Conservation (phyloP, 2,329 filamentous ascomycete species). For the Fusarium virguliforme region DNA sequence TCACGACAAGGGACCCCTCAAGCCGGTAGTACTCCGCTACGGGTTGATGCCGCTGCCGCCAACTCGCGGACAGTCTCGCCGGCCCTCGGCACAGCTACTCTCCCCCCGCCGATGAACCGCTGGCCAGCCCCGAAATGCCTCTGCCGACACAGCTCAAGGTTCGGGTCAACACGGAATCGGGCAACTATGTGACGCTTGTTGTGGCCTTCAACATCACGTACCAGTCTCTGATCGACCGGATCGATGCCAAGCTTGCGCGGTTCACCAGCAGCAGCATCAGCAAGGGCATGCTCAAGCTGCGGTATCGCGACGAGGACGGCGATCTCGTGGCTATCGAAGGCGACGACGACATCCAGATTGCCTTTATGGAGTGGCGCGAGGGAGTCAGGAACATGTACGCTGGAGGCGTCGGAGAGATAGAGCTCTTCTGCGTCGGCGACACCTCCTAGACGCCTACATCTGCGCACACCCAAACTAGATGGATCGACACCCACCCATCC, state of each 20-base stretch:
- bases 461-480: constrained; percentile 27
- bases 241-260: constrained; percentile 93
- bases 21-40: constrained; percentile 55
- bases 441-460: constrained; percentile 48
- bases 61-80: constrained; percentile 66
- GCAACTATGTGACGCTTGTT: constrained; percentile 94
- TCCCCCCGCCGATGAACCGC: constrained; percentile 47
- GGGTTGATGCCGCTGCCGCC: constrained; percentile 58
- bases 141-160: constrained; percentile 89
- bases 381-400: constrained; percentile 70
- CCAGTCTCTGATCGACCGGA: constrained; percentile 92
- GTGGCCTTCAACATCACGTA: constrained; percentile 96
- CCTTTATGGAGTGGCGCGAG: constrained; percentile 95
- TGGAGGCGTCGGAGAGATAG: constrained; percentile 88
- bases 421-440: constrained; percentile 82
- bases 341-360: constrained; percentile 96
- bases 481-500: constrained; percentile 19
- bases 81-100: constrained; percentile 57
- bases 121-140: constrained; percentile 66
- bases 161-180: constrained; percentile 89
- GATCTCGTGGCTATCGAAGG: constrained; percentile 95
- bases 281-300: constrained; percentile 85
- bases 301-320: constrained; percentile 92
- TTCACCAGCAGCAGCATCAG: constrained; percentile 89
- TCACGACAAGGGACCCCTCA: constrained; percentile 64